Evolutionary conservation across 2,329 filamentous ascomycete genomes (phyloP), one percentile per base, ranked within the genome.

Genomic region (Fusarium sacchari): DNA sequence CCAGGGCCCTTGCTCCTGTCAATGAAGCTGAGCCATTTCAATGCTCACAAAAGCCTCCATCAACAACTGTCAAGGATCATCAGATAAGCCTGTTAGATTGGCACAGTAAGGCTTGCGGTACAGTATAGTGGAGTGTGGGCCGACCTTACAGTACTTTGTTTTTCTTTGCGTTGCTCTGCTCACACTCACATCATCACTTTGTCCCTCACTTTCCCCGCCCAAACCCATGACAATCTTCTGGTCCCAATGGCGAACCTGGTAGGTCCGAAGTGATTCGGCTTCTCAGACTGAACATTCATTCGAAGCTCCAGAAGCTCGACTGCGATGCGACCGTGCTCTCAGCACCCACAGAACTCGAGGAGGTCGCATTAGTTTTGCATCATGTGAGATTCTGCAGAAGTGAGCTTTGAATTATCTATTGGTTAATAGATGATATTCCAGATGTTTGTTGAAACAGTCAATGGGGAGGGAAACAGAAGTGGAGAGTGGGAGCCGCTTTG

Each of bases 301-400:
- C 57, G 34, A 60, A 58, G 62, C 46, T 69, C 66, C 64, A 69
- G 70, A 75, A 55, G 43, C 47, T 67, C 63, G 32, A 60, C 52
- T 55, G 67, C 34, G 64, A 67, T 76, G 69, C 60, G 69, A 57
- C 70, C 56, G 36, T 69, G 61, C 72, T 73, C 69, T 60, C 72
- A 60, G 63, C 70, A 64, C 61, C 74, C 70, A 74, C 75, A 65
- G 61, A 69, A 64, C 57, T 67, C 60, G 64, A 76, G 62, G 55
- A 66, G 65, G 72, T 78, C 74, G 78, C 78, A 79, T 79, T 72
- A 67, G 71, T 62, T 58, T 44, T 59, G 55, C 32, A 73, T 73
- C 78, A 79, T 79, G 78, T 80, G 78, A 79, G 74, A 67, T 69
- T 60, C 53, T 64, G 72, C 56, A 63, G 64, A 55, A 69, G 60